Conservation (phyloP, 208 protist species). For the Jaenimonas drosophilae region DNA sequence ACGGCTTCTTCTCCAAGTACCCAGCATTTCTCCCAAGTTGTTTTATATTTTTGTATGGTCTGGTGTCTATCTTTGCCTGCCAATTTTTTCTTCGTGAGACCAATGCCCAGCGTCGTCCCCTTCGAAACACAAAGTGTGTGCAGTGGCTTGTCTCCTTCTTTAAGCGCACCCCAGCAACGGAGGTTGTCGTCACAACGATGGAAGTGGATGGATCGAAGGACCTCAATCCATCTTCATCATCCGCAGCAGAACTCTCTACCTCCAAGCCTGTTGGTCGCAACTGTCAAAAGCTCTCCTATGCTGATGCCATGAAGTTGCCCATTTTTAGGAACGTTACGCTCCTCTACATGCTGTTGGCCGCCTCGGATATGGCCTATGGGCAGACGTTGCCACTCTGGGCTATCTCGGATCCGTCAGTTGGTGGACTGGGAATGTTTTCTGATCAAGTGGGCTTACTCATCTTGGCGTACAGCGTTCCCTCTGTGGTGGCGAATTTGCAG, state of each 20-base stretch:
- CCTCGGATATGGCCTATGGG: constrained; percentile 19
- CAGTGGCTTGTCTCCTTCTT: background rate
- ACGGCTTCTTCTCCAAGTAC: constrained; percentile 23
- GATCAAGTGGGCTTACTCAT: constrained; percentile 15
- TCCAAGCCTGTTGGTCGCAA: background rate
- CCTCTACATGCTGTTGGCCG: constrained; percentile 25
- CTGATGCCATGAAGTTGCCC: constrained; percentile 13
- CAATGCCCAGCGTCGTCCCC: constrained; percentile 11
- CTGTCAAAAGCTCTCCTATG: constrained; percentile 24
- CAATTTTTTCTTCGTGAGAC: constrained; percentile 38
- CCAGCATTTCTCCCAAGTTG: constrained; percentile 66
- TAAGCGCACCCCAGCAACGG: background rate
- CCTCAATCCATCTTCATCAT: background rate
- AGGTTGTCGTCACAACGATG: background rate
- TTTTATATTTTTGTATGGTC: constrained; percentile 40
- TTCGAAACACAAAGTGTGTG: constrained; percentile 2
- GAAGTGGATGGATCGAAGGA: background rate
- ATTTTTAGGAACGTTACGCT: constrained; percentile 18
- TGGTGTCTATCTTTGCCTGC: constrained; percentile 28
- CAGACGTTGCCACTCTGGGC: constrained; percentile 38
- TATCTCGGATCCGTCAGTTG: constrained; percentile 9
- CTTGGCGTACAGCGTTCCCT: constrained; percentile 18
- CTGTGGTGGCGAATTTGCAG: constrained; percentile 20
- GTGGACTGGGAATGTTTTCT: constrained; percentile 20
- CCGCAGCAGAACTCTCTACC: background rate